Evolutionary conservation across 208 protist genomes (phyloP).

Genomic region (Polymyxa betae): DNA sequence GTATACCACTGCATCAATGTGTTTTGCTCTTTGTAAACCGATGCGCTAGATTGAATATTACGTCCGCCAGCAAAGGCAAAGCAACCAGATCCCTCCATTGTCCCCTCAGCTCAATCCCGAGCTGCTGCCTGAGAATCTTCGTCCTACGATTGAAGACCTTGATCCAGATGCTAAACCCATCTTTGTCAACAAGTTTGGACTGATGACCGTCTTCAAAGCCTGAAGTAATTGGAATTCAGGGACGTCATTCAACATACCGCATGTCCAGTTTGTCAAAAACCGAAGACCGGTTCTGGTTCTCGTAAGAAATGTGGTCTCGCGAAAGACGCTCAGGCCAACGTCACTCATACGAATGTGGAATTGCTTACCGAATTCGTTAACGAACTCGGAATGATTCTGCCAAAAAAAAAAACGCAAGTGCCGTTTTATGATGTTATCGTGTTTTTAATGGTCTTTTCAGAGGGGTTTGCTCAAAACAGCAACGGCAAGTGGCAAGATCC

Average conservation of each 20-base stretch:
- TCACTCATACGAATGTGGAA: constrained; percentile 17
- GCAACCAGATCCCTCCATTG: neutral
- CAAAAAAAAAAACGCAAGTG: constrained; percentile 44
- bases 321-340: neutral
- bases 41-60: neutral
- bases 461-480: neutral
- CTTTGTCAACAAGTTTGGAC: neutral
- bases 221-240: neutral
- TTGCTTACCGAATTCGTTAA: neutral
- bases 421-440: neutral
- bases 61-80: neutral
- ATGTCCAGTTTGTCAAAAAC: neutral
- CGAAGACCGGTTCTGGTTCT: constrained; percentile 6
- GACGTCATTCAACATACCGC: neutral
- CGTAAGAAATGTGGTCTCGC: neutral
- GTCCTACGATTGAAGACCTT: neutral
- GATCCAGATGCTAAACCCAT: constrained; percentile 19
- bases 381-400: constrained; percentile 45
- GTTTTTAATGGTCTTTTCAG: neutral
- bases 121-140: constrained; percentile 14
- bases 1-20: neutral
- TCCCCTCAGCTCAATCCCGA: neutral
- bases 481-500: neutral
- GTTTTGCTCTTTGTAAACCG: neutral
- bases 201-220: neutral